Evolutionary conservation across 495 filamentous ascomycete species (phyloP), one percentile per base, ranked within the genome.

Genomic region (Pyronema domesticum): DNA sequence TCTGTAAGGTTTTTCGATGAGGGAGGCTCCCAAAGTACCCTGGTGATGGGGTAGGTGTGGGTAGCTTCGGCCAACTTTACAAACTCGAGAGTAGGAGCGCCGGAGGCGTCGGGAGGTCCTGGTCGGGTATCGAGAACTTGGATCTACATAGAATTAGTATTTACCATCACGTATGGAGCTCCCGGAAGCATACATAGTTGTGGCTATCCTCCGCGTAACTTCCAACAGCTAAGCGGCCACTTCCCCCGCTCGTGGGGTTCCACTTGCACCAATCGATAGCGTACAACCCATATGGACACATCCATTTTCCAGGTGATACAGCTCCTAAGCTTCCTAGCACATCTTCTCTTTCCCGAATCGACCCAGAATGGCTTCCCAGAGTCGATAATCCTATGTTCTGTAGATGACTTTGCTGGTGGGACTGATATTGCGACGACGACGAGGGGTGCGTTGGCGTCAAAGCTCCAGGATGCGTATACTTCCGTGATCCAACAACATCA

Each of bases 261-360:
- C 93, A 99, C 70, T 96, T 96, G 69, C 91, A 99, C 93, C 93
- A 99, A 72, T 99, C 93, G 58, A 93, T 85, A 7, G 93, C 89
- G 68, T 95, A 96, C 39, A 93, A 81, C 37, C 86, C 81, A 86
- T 91, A 99, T 1, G 88, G 88, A 6, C 89, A 89, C 58, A 95
- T 72, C 68, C 96, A 96, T 60, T 89, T 95, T 70, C 88, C 82
- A 60, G 83, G 86, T 18, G 58, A 58, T 9, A 64, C 55, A 33
- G 62, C 61, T 3, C 62, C 62, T 49, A 60, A 46, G 0, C 51
- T 50, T 8, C 60, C 60, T 7, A 60, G 49, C 4, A 55, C 48
- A 36, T 64, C 62, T 19, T 64, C 61, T 40, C 57, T 51, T 14
- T 64, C 61, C 33, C 57, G 55, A 37, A 53, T 56, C n/a, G 57